Evolutionary conservation across 495 filamentous ascomycete species (phyloP).

Genomic region (Staphylotrichum tortipilum): DNA sequence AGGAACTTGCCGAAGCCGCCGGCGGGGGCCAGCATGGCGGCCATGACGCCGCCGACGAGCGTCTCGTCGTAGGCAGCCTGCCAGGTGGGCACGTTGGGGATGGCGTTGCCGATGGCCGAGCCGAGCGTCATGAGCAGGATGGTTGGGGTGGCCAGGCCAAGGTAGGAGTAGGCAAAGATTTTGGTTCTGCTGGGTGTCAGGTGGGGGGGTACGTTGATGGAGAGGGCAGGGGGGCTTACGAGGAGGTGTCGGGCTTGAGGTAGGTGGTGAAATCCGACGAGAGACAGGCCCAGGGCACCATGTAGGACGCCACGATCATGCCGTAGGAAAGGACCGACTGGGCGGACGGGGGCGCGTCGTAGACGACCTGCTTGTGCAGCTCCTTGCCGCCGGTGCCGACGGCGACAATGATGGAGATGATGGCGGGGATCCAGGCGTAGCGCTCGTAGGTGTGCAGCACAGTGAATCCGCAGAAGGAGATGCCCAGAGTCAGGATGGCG

Average conservation of each 20-base stretch:
- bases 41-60: conserved; percentile 46
- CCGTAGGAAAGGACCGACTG: conserved; percentile 29
- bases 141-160: conserved; percentile 40
- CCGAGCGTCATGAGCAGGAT: conserved; percentile 46
- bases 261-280: conserved; percentile 44
- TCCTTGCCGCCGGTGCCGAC: conserved; percentile 25
- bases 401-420: conserved; percentile 39
- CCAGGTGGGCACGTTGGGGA: conserved; percentile 36
- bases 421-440: conserved; percentile 50
- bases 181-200: conserved; percentile 17
- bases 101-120: conserved; percentile 43
- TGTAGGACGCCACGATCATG: conserved; percentile 39
- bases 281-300: conserved; percentile 39
- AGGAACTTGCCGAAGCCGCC: conserved; percentile 51
- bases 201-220: not conserved
- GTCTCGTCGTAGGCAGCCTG: conserved; percentile 36
- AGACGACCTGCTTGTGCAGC: conserved; percentile 14
- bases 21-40: conserved; percentile 43
- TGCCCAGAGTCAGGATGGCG: conserved; percentile 43
- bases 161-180: conserved; percentile 38
- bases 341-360: conserved; percentile 20
- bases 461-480: conserved; percentile 52
- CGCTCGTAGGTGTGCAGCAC: conserved; percentile 53
- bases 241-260: conserved; percentile 36
- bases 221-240: conserved; percentile 19